Evolutionary conservation across 306 rosid genomes (phyloP).

Genomic region (Prinsepia uniflora): DNA sequence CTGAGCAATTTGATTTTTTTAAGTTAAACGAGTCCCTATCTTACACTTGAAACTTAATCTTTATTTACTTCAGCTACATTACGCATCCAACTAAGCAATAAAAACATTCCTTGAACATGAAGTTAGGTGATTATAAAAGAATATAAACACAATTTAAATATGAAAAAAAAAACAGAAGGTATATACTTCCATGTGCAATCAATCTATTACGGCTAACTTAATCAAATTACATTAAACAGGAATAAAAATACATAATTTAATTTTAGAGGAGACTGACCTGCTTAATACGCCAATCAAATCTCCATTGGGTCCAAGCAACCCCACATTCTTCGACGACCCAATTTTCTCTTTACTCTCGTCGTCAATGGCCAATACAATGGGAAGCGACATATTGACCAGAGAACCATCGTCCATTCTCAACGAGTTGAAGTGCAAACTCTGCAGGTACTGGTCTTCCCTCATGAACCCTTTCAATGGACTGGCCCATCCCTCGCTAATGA

Average conservation of each 20-base stretch:
- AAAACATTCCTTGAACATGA: neutral
- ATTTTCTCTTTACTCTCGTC: slow-evolving; percentile 57
- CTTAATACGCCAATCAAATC: slow-evolving; percentile 67
- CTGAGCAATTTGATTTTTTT: neutral
- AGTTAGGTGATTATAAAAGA: neutral
- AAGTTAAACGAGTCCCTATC: neutral
- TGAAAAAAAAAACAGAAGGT: neutral
- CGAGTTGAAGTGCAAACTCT: slow-evolving; percentile 87
- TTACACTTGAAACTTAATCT: neutral
- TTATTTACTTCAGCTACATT: neutral
- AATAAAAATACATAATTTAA: neutral
- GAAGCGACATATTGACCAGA: slow-evolving; percentile 86
- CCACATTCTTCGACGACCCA: slow-evolving; percentile 56
- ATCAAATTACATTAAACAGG: slow-evolving; percentile 7
- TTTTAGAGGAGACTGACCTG: slow-evolving; percentile 43
- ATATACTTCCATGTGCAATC: neutral
- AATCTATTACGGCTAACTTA: neutral
- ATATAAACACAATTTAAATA: neutral
- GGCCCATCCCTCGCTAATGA: slow-evolving; percentile 91
- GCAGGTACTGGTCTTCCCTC: slow-evolving; percentile 88
- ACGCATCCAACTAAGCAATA: neutral
- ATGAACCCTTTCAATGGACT: slow-evolving; percentile 91
- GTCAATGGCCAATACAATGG: slow-evolving; percentile 85
- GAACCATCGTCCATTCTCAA: slow-evolving; percentile 60
- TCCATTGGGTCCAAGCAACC: slow-evolving; percentile 66